Conservation (phyloP, 495 filamentous ascomycete genomes). For the Neurospora sp. region DNA sequence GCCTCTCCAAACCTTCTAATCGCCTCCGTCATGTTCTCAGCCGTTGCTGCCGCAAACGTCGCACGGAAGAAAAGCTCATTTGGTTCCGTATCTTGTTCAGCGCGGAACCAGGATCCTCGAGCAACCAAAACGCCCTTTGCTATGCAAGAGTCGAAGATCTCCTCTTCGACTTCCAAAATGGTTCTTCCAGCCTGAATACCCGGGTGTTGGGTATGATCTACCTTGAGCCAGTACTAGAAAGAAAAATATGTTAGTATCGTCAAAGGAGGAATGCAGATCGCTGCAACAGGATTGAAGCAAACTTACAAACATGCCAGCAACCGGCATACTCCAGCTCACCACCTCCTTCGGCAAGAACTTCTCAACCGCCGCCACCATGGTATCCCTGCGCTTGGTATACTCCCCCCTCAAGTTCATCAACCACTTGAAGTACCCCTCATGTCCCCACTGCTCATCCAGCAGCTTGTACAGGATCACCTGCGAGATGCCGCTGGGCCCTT, state of each 20-base stretch:
- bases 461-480: constrained; percentile 82
- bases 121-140: constrained; percentile 63
- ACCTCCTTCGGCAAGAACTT: constrained; percentile 64
- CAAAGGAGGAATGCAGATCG: background rate
- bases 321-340: constrained; percentile 71
- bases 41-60: constrained; percentile 74
- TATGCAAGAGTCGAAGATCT: constrained; percentile 67
- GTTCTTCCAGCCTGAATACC: constrained; percentile 37
- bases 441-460: constrained; percentile 89
- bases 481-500: constrained; percentile 73
- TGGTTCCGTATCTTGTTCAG: constrained; percentile 37
- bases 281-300: background rate
- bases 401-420: constrained; percentile 71
- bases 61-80: constrained; percentile 69
- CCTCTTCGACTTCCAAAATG: constrained; percentile 67
- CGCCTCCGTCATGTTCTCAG: constrained; percentile 66
- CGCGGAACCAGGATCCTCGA: constrained; percentile 82
- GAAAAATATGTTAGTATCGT: constrained; percentile 1
- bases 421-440: constrained; percentile 86
- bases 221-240: constrained; percentile 66
- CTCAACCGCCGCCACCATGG: constrained; percentile 76
- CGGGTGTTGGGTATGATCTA: constrained; percentile 70
- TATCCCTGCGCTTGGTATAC: constrained; percentile 70
- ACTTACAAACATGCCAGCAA: constrained; percentile 96
- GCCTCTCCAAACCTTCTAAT: constrained; percentile 66